Evolutionary conservation across 768 basidiomycete genomes (phyloP), one percentile per base, ranked within the genome.

Genomic region (Pisolithus sp.): DNA sequence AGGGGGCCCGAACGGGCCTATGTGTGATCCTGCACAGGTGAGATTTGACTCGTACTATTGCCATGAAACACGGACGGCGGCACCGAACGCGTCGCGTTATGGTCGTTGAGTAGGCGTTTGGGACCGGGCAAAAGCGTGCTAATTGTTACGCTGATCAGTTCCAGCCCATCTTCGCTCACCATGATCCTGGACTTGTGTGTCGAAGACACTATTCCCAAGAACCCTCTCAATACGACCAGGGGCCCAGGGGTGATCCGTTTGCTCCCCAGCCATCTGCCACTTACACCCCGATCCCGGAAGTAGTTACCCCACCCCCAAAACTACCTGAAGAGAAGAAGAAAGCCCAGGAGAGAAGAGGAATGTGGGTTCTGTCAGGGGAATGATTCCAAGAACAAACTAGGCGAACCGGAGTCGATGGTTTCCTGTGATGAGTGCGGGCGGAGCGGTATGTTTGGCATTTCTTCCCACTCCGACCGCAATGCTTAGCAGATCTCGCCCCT

Each of bases 291-390:
- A 69, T 81, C 52, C 70, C 71, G 26, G 69, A 73, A 50, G 67
- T 74, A 51, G 71, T 71, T 50, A 69, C 67, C 21, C 70, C 71
- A 43, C 55, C 64, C 20, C 65, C 70, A 4, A 83, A 72, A 70
- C 76, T 63, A 23, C 66, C n/a, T 53, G 71, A 82, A 69, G 65
- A 76, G 71, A 55, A 76, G 70, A 59, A 70, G 71, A 48, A 75
- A 65, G 50, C 69, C 69, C 17, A 65, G 71, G 8, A 74, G 83
- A 39, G 86, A 91, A 60, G 65, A 75, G 20, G 75, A 80, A 55
- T 96, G 94, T 61, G 81, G 85, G 3, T 88, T 90, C 59, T 97
- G 94, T 63, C 73, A 75, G 46, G 88, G 89, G 0, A 76, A 79
- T 45, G 79, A 83, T 55, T 58, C 64, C 44, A 74, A 66, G 63